Evolutionary conservation across 495 filamentous ascomycete species (phyloP).

Genomic region (Aspergillus bridgeri): DNA sequence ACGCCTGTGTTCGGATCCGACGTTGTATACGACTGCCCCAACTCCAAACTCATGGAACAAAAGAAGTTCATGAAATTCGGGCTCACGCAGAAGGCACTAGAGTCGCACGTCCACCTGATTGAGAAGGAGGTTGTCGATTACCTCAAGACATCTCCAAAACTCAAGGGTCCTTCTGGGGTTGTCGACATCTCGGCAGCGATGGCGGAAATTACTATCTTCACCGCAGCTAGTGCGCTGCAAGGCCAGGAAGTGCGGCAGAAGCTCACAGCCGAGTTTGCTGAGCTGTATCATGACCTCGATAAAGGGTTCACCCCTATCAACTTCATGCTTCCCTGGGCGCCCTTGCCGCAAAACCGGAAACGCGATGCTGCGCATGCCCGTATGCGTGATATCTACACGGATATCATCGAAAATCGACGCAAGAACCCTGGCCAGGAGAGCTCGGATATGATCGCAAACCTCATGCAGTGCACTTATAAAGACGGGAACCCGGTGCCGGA

Average conservation of each 20-base stretch:
- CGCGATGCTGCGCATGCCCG: slow-evolving; percentile 72
- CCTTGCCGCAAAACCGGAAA: slow-evolving; percentile 78
- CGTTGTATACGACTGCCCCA: slow-evolving; percentile 86
- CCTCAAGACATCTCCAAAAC: slow-evolving; percentile 59
- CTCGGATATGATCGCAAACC: slow-evolving; percentile 76
- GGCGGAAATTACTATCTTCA: slow-evolving; percentile 84
- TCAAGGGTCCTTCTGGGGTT: slow-evolving; percentile 63
- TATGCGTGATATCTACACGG: slow-evolving; percentile 73
- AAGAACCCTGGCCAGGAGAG: slow-evolving; percentile 43
- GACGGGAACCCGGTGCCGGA: slow-evolving; percentile 67
- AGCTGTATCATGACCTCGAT: slow-evolving; percentile 78
- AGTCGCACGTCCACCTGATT: slow-evolving; percentile 75
- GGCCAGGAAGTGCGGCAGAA: slow-evolving; percentile 74
- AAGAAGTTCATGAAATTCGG: slow-evolving; percentile 90
- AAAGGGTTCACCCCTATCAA: slow-evolving; percentile 81
- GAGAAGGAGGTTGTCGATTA: slow-evolving; percentile 69
- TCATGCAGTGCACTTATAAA: slow-evolving; percentile 79
- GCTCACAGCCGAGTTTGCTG: slow-evolving; percentile 62
- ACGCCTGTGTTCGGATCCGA: slow-evolving; percentile 84
- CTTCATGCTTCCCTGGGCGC: slow-evolving; percentile 82
- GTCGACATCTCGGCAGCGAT: slow-evolving; percentile 65
- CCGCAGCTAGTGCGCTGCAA: slow-evolving; percentile 75
- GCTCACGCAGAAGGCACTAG: slow-evolving; percentile 71
- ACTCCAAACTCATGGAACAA: slow-evolving; percentile 81
- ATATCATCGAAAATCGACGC: slow-evolving; percentile 65